These are phyloP conservation scores for Mesotaenium endlicherianum DNA, from an alignment of 139 green algal genomes.

Conservation along the genomic window DNA sequence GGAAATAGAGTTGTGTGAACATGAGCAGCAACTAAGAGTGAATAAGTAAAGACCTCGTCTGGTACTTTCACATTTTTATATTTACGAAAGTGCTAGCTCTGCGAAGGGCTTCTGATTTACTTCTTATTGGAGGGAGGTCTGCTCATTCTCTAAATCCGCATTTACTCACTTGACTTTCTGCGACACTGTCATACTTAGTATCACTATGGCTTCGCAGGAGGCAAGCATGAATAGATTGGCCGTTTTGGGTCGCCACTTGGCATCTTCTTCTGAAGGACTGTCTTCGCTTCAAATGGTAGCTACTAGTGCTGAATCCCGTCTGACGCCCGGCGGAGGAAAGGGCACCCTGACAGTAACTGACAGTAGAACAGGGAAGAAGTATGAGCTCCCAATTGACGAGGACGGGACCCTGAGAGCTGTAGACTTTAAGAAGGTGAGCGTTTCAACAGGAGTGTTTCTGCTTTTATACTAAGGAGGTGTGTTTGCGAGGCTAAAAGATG, in stretches of 20 bases:
- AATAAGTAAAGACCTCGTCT: too few relatives aligned
- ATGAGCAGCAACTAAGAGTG: too few relatives aligned
- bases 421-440: constrained; percentile 91
- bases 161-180: too few relatives aligned
- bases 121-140: too few relatives aligned
- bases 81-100: neutral
- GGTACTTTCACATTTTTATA: too few relatives aligned
- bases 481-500: too few relatives aligned
- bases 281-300: neutral
- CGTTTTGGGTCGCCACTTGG: neutral
- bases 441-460: too few relatives aligned
- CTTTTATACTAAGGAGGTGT: too few relatives aligned
- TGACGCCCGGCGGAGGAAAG: constrained; percentile 60
- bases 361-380: constrained; percentile 84
- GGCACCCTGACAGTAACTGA: constrained; percentile 81
- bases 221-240: neutral
- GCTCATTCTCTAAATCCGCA: too few relatives aligned
- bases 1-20: too few relatives aligned
- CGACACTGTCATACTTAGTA: too few relatives aligned
- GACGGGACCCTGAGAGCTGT: constrained; percentile 79
- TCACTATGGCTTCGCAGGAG: neutral
- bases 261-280: neutral
- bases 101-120: too few relatives aligned
- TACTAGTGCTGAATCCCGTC: constrained; percentile 22
- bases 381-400: constrained; percentile 77